phyloP scores from a whole-genome alignment of 305 asterid genomes.

The Fraxinus albicans region DNA sequence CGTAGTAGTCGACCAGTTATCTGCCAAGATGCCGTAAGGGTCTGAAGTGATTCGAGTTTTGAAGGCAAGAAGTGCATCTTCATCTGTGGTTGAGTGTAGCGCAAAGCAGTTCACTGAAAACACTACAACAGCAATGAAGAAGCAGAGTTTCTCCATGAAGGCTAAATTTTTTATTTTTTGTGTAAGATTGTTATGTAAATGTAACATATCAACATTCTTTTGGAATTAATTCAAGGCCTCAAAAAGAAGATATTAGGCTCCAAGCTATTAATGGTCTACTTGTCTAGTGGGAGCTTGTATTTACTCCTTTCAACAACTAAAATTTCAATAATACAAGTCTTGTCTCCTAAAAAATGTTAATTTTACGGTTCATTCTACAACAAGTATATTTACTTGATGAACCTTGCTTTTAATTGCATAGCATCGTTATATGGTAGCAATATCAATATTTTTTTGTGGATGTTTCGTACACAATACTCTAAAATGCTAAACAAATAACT shows the following conservation, averaged over 20 bases:
- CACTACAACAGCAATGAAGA: neutral
- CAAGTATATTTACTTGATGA: too few species aligned
- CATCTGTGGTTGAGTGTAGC: slow-evolving; percentile 4
- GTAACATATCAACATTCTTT: neutral
- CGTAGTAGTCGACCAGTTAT: slow-evolving; percentile 23
- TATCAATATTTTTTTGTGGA: too few species aligned
- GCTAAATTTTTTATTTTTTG: too few species aligned
- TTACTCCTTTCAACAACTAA: neutral
- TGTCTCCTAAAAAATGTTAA: neutral
- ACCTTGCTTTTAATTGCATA: too few species aligned
- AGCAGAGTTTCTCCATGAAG: neutral
- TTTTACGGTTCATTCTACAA: neutral
- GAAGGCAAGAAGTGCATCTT: slow-evolving; percentile 21
- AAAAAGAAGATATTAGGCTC: neutral
- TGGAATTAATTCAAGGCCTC: neutral
- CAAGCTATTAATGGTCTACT: neutral
- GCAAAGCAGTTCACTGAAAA: neutral
- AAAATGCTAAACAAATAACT: too few species aligned
- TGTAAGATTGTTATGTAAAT: neutral
- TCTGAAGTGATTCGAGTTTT: slow-evolving; percentile 23
- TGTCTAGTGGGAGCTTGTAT: neutral
- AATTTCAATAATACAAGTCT: neutral
- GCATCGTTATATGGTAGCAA: too few species aligned
- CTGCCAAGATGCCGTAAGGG: slow-evolving; percentile 16
- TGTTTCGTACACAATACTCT: too few species aligned